These are phyloP conservation scores for Colletotrichum liaoningense DNA, from an alignment of 2,329 filamentous ascomycete species.

Conservation along the genomic window DNA sequence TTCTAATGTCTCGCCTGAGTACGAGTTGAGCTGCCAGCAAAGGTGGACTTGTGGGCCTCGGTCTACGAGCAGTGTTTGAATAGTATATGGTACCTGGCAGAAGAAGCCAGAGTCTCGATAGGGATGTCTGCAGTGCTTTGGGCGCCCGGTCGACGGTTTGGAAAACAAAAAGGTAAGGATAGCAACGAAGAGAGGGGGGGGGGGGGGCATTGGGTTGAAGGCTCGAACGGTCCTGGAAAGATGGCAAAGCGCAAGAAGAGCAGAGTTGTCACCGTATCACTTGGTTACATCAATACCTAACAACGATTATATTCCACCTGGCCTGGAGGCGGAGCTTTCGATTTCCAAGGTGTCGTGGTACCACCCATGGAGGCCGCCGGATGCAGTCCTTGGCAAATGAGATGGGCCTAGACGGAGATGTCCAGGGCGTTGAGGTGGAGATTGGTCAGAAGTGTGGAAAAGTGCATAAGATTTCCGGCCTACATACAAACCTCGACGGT, in stretches of 20 bases:
- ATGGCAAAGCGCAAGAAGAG: slow-evolving; percentile 28
- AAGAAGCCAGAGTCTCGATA: slow-evolving; percentile 12
- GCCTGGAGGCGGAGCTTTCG: background rate
- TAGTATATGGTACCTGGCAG: slow-evolving; percentile 21
- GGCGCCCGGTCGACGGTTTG: slow-evolving; percentile 31
- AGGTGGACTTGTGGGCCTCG: slow-evolving; percentile 1
- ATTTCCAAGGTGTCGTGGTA: background rate
- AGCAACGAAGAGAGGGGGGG: slow-evolving; percentile 13
- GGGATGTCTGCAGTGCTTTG: slow-evolving; percentile 31
- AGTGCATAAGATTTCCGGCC: too few species aligned
- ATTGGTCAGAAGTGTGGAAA: background rate
- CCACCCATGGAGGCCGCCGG: background rate
- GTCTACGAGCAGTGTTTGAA: slow-evolving; percentile 17
- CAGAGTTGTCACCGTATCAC: slow-evolving; percentile 31
- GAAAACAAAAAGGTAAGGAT: slow-evolving; percentile 24
- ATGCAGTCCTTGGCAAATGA: background rate
- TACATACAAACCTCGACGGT: background rate
- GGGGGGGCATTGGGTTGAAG: background rate
- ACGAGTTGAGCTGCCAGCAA: background rate
- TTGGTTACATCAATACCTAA: slow-evolving; percentile 37
- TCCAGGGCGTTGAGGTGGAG: background rate
- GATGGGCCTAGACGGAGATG: background rate
- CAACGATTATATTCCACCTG: slow-evolving; percentile 29
- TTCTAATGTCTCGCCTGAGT: slow-evolving; percentile 62
- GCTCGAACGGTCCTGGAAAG: slow-evolving; percentile 24